Percentiles rank a stretch among this genome's conserved stretches.
Conservation (phyloP, 2,329 filamentous ascomycete genomes). For the Neopestalotiopsis rosae region DNA sequence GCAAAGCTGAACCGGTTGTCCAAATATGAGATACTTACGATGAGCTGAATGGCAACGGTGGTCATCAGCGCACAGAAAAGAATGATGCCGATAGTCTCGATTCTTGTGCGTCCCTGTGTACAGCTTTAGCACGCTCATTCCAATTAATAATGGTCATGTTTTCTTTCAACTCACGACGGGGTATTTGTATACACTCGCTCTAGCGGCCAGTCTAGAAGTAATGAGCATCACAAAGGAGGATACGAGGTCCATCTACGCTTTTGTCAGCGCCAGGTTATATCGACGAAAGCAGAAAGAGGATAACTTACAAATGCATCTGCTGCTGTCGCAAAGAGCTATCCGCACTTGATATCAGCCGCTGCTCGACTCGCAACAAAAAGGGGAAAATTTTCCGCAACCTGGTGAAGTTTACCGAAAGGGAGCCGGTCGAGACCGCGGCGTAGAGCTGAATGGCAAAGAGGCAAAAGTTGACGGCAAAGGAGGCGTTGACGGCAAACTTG, state of each 20-base stretch:
- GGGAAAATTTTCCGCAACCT: conserved; percentile 21
- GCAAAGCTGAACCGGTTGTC: not conserved
- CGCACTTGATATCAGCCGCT: conserved; percentile 25
- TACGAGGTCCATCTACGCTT: conserved; percentile 61
- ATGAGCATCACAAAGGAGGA: conserved; percentile 68
- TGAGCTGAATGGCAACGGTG: conserved; percentile 66
- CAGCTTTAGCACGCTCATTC: conserved; percentile 19
- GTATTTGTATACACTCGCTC: conserved; percentile 66
- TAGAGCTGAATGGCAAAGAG: conserved; percentile 65
- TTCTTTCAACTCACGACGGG: conserved; percentile 44
- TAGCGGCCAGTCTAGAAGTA: conserved; percentile 63
- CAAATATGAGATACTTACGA: conserved; percentile 45
- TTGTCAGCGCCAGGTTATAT: conserved; percentile 28
- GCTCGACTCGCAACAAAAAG: conserved; percentile 11
- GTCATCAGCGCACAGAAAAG: conserved; percentile 72
- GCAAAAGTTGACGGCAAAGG: conserved; percentile 56
- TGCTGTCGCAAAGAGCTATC: conserved; percentile 64
- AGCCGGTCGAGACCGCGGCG: conserved; percentile 62
- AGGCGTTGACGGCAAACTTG: conserved; percentile 58
- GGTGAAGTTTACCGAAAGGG: conserved; percentile 50
- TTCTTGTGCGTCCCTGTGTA: conserved; percentile 58
- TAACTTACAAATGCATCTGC: conserved; percentile 64
- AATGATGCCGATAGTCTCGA: conserved; percentile 70
- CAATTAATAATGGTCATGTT: conserved; percentile 18
- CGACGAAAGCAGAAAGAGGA: conserved; percentile 5